A percentile compares a stretch with the other conserved stretches of the same genome.
phyloP scores from a whole-genome alignment of 352 stramenopile species.

The Globisporangium nodosum region DNA sequence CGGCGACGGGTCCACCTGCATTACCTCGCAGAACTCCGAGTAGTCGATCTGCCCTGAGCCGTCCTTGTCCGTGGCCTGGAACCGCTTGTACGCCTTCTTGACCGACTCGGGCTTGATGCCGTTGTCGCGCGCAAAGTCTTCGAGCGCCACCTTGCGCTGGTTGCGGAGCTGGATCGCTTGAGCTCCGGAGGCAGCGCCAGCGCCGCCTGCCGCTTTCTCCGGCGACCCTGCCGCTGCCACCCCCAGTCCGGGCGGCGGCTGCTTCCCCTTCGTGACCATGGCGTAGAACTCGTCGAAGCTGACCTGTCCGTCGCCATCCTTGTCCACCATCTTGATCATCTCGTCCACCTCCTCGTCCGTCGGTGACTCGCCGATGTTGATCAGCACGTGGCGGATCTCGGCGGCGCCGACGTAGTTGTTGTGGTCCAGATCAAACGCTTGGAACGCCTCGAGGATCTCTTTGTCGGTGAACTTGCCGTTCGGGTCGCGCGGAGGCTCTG shows the following conservation, averaged over 20 bases:
- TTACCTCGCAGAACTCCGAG: constrained; percentile 95
- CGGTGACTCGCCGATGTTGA: constrained; percentile 95
- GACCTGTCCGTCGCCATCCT: constrained; percentile 90
- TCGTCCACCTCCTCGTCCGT: constrained; percentile 92
- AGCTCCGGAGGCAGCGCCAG: constrained; percentile 27
- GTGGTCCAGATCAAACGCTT: constrained; percentile 92
- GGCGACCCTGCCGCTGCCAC: constrained; percentile 25
- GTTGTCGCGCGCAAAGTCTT: constrained; percentile 94
- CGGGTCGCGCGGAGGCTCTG: constrained; percentile 80
- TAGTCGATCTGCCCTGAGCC: constrained; percentile 95
- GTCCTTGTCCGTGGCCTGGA: constrained; percentile 93
- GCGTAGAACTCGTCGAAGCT: constrained; percentile 94
- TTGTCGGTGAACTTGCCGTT: constrained; percentile 96
- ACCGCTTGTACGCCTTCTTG: constrained; percentile 96
- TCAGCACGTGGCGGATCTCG: constrained; percentile 90
- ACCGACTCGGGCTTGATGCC: constrained; percentile 95
- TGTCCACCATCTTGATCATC: constrained; percentile 93
- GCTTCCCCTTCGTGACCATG: constrained; percentile 93
- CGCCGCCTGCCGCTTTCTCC: constrained; percentile 25
- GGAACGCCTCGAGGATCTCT: constrained; percentile 89
- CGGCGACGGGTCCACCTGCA: constrained; percentile 90
- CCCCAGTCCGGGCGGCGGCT: constrained; percentile 83
- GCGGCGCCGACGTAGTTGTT: constrained; percentile 92
- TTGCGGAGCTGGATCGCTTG: constrained; percentile 92
- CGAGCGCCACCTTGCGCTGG: constrained; percentile 83